These are phyloP conservation scores for Scedosporium boydii DNA, from an alignment of 2,329 filamentous ascomycete species.

Conservation along the genomic window DNA sequence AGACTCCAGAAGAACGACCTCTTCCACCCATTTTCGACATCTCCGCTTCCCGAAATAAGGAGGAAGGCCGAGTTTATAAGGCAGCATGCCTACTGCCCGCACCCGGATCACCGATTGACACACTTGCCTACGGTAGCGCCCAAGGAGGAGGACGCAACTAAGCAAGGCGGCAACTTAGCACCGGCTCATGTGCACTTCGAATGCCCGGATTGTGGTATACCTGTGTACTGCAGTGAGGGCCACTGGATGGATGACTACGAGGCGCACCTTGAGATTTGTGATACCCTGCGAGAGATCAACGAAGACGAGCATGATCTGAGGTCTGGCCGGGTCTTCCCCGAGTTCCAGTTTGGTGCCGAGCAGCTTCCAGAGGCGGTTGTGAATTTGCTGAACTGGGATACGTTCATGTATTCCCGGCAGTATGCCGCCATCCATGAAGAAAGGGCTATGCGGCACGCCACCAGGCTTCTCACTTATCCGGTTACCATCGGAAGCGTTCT, in stretches of 20 bases:
- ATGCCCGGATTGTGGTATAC: constrained; percentile 91
- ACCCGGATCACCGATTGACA: constrained; percentile 75
- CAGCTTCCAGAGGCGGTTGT: constrained; percentile 89
- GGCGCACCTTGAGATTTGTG: constrained; percentile 82
- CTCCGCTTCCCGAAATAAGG: constrained; percentile 80
- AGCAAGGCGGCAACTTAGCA: constrained; percentile 44
- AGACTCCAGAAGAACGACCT: constrained; percentile 65
- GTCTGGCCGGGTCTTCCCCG: constrained; percentile 83
- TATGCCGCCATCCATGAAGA: constrained; percentile 89
- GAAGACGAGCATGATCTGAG: constrained; percentile 95
- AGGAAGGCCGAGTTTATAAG: constrained; percentile 83
- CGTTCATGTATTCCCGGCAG: constrained; percentile 84
- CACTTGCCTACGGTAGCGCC: constrained; percentile 55
- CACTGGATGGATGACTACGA: constrained; percentile 98
- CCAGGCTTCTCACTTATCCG: constrained; percentile 86
- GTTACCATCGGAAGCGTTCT: constrained; percentile 83
- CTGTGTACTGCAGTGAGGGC: constrained; percentile 85
- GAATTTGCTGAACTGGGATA: constrained; percentile 99
- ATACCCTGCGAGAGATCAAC: constrained; percentile 84
- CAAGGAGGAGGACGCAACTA: constrained; percentile 45
- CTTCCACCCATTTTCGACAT: constrained; percentile 86
- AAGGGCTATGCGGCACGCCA: constrained; percentile 84
- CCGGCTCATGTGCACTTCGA: constrained; percentile 85
- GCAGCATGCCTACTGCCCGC: constrained; percentile 87
- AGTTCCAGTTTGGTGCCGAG: constrained; percentile 82